Evolutionary conservation across 1,139 yeast species (phyloP).

Genomic region (Yamadazyma taylorii): DNA sequence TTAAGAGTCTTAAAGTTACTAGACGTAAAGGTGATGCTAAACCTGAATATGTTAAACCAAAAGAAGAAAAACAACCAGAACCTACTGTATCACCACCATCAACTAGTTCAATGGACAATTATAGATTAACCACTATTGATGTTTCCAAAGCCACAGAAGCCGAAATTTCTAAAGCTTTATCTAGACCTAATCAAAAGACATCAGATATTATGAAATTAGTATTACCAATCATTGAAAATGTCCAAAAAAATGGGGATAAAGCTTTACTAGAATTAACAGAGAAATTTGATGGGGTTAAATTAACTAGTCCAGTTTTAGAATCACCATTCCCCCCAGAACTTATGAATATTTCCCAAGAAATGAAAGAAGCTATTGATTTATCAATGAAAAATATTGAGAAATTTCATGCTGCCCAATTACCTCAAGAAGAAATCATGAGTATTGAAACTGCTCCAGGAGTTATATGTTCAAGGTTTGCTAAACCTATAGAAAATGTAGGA

Average conservation of each 20-base stretch:
- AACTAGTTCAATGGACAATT: constrained; percentile 24
- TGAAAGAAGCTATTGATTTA: constrained; percentile 83
- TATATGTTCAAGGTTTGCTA: constrained; percentile 86
- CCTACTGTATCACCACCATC: constrained; percentile 15
- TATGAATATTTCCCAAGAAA: constrained; percentile 74
- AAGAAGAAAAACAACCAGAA: too few species aligned
- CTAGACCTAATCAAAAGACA: constrained; percentile 90
- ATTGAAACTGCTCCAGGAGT: constrained; percentile 97
- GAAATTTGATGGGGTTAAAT: constrained; percentile 82
- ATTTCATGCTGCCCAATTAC: constrained; percentile 91
- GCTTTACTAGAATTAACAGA: constrained; percentile 86
- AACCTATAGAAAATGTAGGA: constrained; percentile 94
- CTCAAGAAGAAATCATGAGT: constrained; percentile 63
- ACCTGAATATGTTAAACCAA: constrained; percentile 54
- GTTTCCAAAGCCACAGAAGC: constrained; percentile 46
- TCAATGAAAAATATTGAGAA: constrained; percentile 85
- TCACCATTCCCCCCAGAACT: constrained; percentile 85
- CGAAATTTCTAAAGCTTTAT: constrained; percentile 56
- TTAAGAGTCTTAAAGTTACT: constrained; percentile 81
- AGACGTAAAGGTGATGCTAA: constrained; percentile 97
- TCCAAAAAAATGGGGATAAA: constrained; percentile 74
- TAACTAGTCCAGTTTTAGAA: constrained; percentile 67
- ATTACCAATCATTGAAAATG: constrained; percentile 81
- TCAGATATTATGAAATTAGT: constrained; percentile 90
- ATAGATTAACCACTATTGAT: constrained; percentile 62